phyloP scores from a whole-genome alignment of 108 stramenopile species.

The Asterionellopsis glacialis region DNA sequence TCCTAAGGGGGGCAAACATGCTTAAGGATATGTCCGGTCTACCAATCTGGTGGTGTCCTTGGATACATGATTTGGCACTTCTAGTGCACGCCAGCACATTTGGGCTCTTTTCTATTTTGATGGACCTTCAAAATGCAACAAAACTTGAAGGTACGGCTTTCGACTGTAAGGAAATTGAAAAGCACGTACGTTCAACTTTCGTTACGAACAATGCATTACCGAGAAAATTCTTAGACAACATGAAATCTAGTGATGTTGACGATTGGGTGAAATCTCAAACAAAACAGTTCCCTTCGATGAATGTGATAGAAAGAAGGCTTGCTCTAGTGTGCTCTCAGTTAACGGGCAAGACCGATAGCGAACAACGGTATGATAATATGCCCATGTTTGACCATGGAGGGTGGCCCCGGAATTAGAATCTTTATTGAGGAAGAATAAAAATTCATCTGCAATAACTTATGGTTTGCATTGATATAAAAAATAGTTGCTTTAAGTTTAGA shows the following conservation, averaged over 20 bases:
- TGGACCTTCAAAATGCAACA: constrained; percentile 14
- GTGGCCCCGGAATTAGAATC: constrained; percentile 42
- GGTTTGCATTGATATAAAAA: too few species aligned
- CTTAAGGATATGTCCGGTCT: constrained; percentile 48
- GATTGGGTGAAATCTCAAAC: constrained; percentile 56
- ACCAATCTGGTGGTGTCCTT: constrained; percentile 85
- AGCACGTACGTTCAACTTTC: too few species aligned
- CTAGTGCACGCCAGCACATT: constrained; percentile 56
- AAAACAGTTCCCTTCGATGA: constrained; percentile 51
- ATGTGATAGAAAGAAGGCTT: constrained; percentile 61
- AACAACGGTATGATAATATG: constrained; percentile 53
- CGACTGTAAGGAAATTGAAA: neutral
- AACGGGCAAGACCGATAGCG: constrained; percentile 25
- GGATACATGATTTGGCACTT: constrained; percentile 71
- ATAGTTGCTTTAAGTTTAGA: too few species aligned
- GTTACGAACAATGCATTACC: neutral
- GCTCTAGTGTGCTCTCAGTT: constrained; percentile 52
- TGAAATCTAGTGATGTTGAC: constrained; percentile 33
- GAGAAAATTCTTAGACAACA: neutral
- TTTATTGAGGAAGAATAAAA: neutral
- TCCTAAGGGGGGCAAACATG: constrained; percentile 24
- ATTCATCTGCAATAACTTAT: too few species aligned
- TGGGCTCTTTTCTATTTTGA: constrained; percentile 48
- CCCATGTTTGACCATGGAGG: constrained; percentile 86
- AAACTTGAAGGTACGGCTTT: neutral